Percentiles rank a stretch among this genome's conserved stretches.
Conservation (phyloP, 352 stramenopile genomes). For the Globisporangium middletonii region DNA sequence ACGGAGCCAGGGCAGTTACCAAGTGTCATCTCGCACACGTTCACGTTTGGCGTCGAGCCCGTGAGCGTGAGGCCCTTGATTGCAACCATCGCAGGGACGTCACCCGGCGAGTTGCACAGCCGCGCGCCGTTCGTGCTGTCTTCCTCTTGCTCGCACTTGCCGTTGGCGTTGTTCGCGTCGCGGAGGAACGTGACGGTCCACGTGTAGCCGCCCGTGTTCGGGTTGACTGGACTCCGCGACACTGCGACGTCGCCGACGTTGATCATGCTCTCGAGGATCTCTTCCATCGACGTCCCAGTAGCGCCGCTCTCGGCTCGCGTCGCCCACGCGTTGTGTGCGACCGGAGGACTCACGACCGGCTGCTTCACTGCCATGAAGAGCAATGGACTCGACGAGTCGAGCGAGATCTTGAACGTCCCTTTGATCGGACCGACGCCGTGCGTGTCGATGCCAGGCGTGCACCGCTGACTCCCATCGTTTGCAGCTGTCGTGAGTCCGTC, state of each 20-base stretch:
- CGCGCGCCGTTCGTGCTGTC: constrained; percentile 32
- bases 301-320: constrained; percentile 85
- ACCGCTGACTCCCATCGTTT: constrained; percentile 49
- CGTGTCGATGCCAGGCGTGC: constrained; percentile 18
- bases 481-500: constrained; percentile 57
- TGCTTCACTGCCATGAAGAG: constrained; percentile 64
- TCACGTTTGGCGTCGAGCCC: constrained; percentile 24
- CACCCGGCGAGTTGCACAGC: constrained; percentile 91
- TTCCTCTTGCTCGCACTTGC: constrained; percentile 60
- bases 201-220: constrained; percentile 88
- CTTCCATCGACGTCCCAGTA: constrained; percentile 91
- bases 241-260: constrained; percentile 95
- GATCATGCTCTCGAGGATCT: constrained; percentile 92
- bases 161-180: constrained; percentile 74
- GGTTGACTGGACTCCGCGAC: constrained; percentile 79
- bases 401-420: constrained; percentile 86
- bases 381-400: constrained; percentile 68
- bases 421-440: constrained; percentile 81
- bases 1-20: constrained; percentile 17
- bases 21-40: constrained; percentile 23
- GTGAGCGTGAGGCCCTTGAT: constrained; percentile 13
- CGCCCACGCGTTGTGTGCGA: constrained; percentile 91
- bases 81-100: constrained; percentile 84
- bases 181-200: constrained; percentile 95
- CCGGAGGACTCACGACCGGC: constrained; percentile 62